Evolutionary conservation across 352 stramenopile genomes (phyloP).

Genomic region (Pythium rhizo-oryzae): DNA sequence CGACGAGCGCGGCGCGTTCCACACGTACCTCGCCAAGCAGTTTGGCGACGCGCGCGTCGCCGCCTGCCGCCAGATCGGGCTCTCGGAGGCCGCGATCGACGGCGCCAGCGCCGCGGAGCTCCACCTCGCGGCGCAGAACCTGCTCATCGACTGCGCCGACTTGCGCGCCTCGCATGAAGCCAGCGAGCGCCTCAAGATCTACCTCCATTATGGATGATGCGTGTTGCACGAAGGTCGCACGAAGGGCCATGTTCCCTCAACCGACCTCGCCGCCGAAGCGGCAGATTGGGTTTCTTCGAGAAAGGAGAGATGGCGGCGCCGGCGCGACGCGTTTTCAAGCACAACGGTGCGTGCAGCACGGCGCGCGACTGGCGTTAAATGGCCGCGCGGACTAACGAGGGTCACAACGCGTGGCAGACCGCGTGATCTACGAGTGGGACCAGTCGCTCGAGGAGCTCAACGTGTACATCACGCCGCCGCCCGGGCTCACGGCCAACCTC

Average conservation of each 20-base stretch:
- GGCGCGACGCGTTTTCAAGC: conserved; percentile 66
- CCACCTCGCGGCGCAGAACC: conserved; percentile 60
- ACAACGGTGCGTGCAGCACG: conserved; percentile 43
- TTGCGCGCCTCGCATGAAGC: conserved; percentile 50
- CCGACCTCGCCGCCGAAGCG: conserved; percentile 3
- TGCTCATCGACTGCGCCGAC: conserved; percentile 56
- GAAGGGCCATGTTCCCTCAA: conserved; percentile 18
- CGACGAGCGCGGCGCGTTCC: conserved; percentile 50
- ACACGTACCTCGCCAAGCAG: conserved; percentile 46
- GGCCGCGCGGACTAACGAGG: background rate
- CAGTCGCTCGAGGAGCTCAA: conserved; percentile 95
- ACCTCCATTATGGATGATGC: conserved; percentile 66
- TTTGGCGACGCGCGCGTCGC: conserved; percentile 67
- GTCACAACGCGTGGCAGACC: conserved; percentile 35
- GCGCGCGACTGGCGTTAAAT: background rate
- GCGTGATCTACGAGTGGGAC: conserved; percentile 97
- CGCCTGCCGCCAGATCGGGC: conserved; percentile 60
- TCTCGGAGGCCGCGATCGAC: conserved; percentile 65
- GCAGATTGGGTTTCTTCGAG: background rate
- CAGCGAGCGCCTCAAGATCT: conserved; percentile 70
- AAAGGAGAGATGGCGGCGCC: conserved; percentile 39
- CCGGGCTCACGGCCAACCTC: conserved; percentile 74
- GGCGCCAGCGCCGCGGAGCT: conserved; percentile 51
- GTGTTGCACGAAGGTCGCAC: conserved; percentile 39
- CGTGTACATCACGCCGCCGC: conserved; percentile 93